Conservation (phyloP, 148 eudicot genomes). For the Vaccinium macrocarpon region DNA sequence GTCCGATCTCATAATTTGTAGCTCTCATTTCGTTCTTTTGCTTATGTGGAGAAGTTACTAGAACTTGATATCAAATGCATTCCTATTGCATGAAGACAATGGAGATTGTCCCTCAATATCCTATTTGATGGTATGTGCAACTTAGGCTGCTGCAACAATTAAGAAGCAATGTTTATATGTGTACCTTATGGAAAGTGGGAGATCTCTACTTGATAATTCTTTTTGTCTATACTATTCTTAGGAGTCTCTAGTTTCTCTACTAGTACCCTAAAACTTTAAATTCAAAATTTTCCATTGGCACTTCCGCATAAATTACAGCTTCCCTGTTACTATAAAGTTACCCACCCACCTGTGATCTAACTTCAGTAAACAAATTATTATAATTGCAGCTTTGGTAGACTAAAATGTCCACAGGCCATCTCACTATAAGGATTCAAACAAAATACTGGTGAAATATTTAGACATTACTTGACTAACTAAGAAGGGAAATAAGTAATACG, state of each 20-base stretch:
- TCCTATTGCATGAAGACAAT: not conserved
- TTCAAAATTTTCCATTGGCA: not conserved
- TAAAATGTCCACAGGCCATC: not conserved
- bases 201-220: not conserved
- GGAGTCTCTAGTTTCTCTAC: not conserved
- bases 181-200: not conserved
- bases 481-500: not conserved
- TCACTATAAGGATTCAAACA: not conserved
- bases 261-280: not conserved
- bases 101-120: no score
- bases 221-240: not conserved
- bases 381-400: not conserved
- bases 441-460: not conserved
- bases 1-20: not conserved
- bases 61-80: conserved; percentile 1
- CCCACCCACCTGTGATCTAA: not conserved
- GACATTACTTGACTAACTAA: not conserved
- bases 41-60: not conserved
- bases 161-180: not conserved
- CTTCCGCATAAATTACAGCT: conserved; percentile 2
- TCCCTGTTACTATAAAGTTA: not conserved
- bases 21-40: not conserved
- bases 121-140: not conserved
- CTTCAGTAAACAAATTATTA: not conserved
- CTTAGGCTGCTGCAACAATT: not conserved